These are phyloP conservation scores for Acanthamoeba royreba DNA, from an alignment of 208 protist species.

Conservation along the genomic window DNA sequence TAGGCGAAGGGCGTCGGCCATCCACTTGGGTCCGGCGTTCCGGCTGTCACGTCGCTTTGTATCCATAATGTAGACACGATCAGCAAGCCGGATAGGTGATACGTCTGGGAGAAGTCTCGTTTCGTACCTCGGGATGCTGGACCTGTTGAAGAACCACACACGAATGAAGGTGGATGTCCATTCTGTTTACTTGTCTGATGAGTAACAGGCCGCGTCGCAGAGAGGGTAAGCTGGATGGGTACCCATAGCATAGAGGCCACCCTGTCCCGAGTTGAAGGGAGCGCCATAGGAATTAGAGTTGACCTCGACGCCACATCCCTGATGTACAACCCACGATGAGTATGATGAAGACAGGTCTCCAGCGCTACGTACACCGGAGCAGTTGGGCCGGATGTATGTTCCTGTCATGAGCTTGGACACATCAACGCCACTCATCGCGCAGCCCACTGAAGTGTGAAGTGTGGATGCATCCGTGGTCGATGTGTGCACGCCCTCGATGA, in stretches of 20 bases:
- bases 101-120: no score
- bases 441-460: neutral
- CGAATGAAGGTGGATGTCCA: neutral
- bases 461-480: neutral
- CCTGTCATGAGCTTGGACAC: neutral
- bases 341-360: no score
- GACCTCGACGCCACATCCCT: neutral
- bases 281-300: neutral
- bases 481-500: neutral
- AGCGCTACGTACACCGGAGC: neutral
- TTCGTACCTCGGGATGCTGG: neutral
- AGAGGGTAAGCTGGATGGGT: neutral
- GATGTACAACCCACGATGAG: no score
- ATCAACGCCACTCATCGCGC: neutral
- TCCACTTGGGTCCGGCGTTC: neutral
- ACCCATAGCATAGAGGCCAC: neutral
- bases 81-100: no score
- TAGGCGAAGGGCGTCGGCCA: neutral
- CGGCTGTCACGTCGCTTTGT: neutral
- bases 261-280: neutral
- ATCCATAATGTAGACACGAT: neutral
- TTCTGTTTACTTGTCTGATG: neutral
- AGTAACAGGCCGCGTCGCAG: neutral
- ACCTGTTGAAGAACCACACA: neutral
- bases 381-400: neutral